These are phyloP conservation scores for Odontarrhena argentea DNA, from an alignment of 345 rosid genomes.

Conservation along the genomic window DNA sequence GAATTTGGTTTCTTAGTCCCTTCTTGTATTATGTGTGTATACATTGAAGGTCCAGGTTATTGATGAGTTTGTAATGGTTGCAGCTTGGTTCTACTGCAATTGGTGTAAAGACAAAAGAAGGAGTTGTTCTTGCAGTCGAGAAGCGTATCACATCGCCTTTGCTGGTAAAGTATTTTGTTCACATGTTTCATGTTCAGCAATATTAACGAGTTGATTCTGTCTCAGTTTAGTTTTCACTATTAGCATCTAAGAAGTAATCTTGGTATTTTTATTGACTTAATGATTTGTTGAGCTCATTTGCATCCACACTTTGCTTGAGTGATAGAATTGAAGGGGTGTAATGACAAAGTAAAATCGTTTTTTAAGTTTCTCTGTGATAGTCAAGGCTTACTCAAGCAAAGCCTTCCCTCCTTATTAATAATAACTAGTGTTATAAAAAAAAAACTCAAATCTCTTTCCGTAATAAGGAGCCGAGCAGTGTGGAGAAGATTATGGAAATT, in stretches of 20 bases:
- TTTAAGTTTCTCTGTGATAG: slow-evolving; percentile 10
- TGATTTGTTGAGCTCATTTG: no score
- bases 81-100: slow-evolving; percentile 94
- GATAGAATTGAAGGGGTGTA: neutral
- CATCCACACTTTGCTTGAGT: neutral
- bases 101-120: slow-evolving; percentile 84
- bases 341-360: neutral
- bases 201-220: neutral
- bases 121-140: slow-evolving; percentile 95
- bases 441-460: neutral
- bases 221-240: neutral
- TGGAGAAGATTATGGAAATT: slow-evolving; percentile 94
- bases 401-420: no score
- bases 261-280: neutral
- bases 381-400: slow-evolving; percentile 4
- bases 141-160: slow-evolving; percentile 87
- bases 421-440: no score
- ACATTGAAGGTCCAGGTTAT: neutral
- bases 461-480: slow-evolving; percentile 88
- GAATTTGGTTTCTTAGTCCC: neutral
- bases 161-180: slow-evolving; percentile 50
- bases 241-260: slow-evolving; percentile 1
- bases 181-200: neutral
- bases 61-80: slow-evolving; percentile 17
- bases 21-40: neutral